Percentiles rank a stretch among this genome's conserved stretches.
These are phyloP conservation scores for Globisporangium radiosum DNA, from an alignment of 352 stramenopile species.

Conservation along the genomic window DNA sequence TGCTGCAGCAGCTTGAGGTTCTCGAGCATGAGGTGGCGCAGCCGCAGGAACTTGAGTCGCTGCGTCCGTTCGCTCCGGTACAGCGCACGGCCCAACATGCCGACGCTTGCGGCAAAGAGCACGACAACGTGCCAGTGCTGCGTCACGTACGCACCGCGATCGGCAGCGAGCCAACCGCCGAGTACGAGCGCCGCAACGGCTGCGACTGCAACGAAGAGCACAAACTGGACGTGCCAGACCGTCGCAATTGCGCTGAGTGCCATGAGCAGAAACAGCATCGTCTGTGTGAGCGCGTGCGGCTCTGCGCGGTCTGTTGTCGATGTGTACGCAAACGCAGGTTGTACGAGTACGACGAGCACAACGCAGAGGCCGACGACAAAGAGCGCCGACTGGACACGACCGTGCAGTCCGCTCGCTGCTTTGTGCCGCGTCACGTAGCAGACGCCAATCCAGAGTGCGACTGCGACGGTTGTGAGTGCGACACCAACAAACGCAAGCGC, in stretches of 20 bases:
- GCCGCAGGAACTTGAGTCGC: constrained; percentile 41
- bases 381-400: constrained; percentile 30
- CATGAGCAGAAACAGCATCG: constrained; percentile 49
- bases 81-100: constrained; percentile 29
- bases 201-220: constrained; percentile 27
- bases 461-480: constrained; percentile 4
- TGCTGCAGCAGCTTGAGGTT: constrained; percentile 54
- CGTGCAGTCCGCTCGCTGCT: constrained; percentile 12
- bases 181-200: constrained; percentile 19
- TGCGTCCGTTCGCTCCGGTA: constrained; percentile 35
- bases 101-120: constrained; percentile 31
- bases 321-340: constrained; percentile 15
- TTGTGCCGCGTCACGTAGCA: constrained; percentile 11
- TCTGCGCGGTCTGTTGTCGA: no score
- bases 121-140: constrained; percentile 45
- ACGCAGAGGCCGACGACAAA: constrained; percentile 18
- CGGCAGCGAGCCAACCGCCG: constrained; percentile 24
- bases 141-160: constrained; percentile 14
- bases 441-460: constrained; percentile 10
- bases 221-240: constrained; percentile 55
- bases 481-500: constrained; percentile 21
- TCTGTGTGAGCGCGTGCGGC: constrained; percentile 34
- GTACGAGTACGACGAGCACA: constrained; percentile 31
- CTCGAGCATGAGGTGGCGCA: constrained; percentile 56
- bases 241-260: constrained; percentile 36